Conservation (phyloP, 2,329 filamentous ascomycete species). For the Diaporthe amygdali region DNA sequence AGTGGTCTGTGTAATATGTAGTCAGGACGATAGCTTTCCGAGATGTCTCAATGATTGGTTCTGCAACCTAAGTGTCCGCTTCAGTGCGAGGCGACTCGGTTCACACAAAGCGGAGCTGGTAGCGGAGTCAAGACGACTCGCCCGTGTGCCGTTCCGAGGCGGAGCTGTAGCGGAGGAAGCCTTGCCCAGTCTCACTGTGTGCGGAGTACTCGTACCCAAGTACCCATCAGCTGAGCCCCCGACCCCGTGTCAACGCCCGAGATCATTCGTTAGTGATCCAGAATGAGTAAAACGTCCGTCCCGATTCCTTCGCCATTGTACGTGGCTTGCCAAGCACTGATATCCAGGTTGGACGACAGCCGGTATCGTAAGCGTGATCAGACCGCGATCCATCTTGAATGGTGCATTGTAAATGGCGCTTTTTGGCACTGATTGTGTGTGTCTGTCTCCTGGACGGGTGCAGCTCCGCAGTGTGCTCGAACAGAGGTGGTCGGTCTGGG, state of each 20-base stretch:
- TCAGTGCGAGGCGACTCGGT: slow-evolving; percentile 7
- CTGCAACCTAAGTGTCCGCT: neutral
- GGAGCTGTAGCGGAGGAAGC: slow-evolving; percentile 18
- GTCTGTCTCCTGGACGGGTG: neutral
- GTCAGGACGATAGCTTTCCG: neutral
- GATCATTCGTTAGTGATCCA: slow-evolving; percentile 15
- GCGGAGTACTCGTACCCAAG: slow-evolving; percentile 13
- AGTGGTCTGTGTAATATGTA: neutral
- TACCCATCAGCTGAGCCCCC: slow-evolving; percentile 19
- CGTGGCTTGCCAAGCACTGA: slow-evolving; percentile 6
- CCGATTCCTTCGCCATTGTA: slow-evolving; percentile 5
- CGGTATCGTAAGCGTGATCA: slow-evolving; percentile 2
- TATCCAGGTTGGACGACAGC: slow-evolving; percentile 9
- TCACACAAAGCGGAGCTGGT: slow-evolving; percentile 20
- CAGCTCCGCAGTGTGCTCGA: neutral
- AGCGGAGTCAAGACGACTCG: slow-evolving; percentile 20
- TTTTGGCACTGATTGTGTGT: neutral
- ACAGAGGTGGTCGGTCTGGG: neutral
- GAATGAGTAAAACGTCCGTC: slow-evolving; percentile 16
- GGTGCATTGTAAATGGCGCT: neutral
- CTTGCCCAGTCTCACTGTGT: slow-evolving; percentile 12
- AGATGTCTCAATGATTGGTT: slow-evolving; percentile 6
- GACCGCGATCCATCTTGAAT: neutral
- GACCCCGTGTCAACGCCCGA: slow-evolving; percentile 12
- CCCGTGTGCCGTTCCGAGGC: slow-evolving; percentile 20